These are phyloP conservation scores for Linum lewisii DNA, from an alignment of 345 rosid species.

Conservation along the genomic window DNA sequence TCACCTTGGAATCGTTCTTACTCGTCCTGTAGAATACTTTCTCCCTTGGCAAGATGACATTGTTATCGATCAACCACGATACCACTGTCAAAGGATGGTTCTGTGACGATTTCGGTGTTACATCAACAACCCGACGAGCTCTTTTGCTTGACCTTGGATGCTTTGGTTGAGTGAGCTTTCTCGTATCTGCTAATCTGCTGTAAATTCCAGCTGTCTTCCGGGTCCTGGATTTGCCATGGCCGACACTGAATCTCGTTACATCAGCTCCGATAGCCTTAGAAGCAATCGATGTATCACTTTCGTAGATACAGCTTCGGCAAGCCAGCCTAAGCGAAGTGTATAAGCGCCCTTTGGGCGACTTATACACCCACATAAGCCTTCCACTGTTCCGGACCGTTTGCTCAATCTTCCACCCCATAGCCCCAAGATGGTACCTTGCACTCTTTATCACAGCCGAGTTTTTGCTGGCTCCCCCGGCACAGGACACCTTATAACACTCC, in stretches of 20 bases:
- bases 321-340: background rate
- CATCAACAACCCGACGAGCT: no score
- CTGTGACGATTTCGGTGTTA: no score
- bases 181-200: background rate
- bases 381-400: background rate
- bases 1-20: background rate
- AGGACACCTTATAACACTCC: background rate
- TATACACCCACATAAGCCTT: background rate
- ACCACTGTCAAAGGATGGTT: slow-evolving; percentile 18
- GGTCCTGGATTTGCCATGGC: no score
- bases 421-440: background rate
- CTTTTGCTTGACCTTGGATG: no score
- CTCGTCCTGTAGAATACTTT: slow-evolving; percentile 4
- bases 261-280: background rate
- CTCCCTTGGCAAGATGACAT: slow-evolving; percentile 11
- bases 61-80: slow-evolving; percentile 37
- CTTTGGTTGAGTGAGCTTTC: background rate
- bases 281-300: background rate
- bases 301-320: background rate
- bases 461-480: background rate
- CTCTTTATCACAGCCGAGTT: background rate
- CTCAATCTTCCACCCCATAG: background rate
- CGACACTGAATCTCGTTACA: no score
- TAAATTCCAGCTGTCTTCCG: no score
- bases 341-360: background rate